Percentiles rank a stretch among this genome's conserved stretches.
These are phyloP conservation scores for Stylosanthes scabra DNA, from an alignment of 331 rosid species.

Conservation along the genomic window DNA sequence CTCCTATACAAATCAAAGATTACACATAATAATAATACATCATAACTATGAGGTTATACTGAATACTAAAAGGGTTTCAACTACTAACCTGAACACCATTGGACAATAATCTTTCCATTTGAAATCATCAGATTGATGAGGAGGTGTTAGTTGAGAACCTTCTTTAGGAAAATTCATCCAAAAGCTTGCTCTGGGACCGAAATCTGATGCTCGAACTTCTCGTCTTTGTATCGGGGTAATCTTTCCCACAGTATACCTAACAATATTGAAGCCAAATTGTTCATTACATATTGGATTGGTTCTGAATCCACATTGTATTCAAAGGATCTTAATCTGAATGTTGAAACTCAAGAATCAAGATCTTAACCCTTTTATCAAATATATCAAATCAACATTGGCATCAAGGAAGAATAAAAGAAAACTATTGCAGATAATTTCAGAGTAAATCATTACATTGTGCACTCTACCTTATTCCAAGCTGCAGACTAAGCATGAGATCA, in stretches of 20 bases:
- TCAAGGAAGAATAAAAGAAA: conserved; percentile 9
- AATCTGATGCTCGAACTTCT: conserved; percentile 91
- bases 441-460: conserved; percentile 31
- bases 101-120: conserved; percentile 99
- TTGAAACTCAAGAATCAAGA: conserved; percentile 14
- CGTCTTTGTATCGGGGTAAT: conserved; percentile 97
- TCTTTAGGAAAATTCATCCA: conserved; percentile 99
- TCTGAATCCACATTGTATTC: conserved; percentile 13
- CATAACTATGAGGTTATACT: conserved; percentile 20
- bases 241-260: conserved; percentile 98
- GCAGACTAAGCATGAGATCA: conserved; percentile 98
- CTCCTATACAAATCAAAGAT: conserved; percentile 3
- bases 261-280: conserved; percentile 46
- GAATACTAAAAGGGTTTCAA: conserved; percentile 26
- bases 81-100: conserved; percentile 93
- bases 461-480: conserved; percentile 96
- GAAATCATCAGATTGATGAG: conserved; percentile 97
- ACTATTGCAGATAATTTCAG: background rate
- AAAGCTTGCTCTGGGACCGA: conserved; percentile 98
- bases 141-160: conserved; percentile 95
- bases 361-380: conserved; percentile 5
- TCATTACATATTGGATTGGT: conserved; percentile 22
- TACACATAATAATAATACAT: conserved; percentile 19
- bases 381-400: conserved; percentile 24
- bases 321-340: conserved; percentile 9